phyloP scores from a whole-genome alignment of 2,329 filamentous ascomycete species.

The Penicillium oxalicum region DNA sequence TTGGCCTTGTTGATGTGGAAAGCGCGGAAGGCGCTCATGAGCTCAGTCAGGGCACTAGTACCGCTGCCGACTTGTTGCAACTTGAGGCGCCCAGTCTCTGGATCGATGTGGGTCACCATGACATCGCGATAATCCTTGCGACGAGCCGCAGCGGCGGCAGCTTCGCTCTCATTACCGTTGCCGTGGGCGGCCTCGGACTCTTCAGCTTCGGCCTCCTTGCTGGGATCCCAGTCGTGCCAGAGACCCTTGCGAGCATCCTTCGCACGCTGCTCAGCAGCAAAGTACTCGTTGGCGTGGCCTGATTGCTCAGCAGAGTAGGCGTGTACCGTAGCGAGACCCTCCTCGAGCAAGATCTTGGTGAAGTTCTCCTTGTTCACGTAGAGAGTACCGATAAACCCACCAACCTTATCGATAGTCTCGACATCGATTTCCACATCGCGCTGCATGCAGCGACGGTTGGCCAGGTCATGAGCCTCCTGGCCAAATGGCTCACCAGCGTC shows the following conservation, averaged over 20 bases:
- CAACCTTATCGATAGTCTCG: constrained; percentile 89
- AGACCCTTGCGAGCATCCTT: constrained; percentile 83
- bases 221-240: constrained; percentile 93
- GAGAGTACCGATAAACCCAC: constrained; percentile 91
- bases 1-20: constrained; percentile 86
- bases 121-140: constrained; percentile 93
- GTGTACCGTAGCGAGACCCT: constrained; percentile 87
- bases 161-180: constrained; percentile 49
- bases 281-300: constrained; percentile 79
- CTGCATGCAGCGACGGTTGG: constrained; percentile 81
- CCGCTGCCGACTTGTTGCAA: constrained; percentile 84
- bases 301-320: constrained; percentile 94
- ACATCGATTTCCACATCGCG: constrained; percentile 95
- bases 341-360: constrained; percentile 85
- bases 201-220: constrained; percentile 64
- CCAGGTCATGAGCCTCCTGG: constrained; percentile 88
- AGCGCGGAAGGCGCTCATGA: constrained; percentile 86
- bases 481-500: constrained; percentile 90
- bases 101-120: constrained; percentile 82
- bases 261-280: constrained; percentile 78
- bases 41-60: constrained; percentile 72
- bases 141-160: constrained; percentile 45
- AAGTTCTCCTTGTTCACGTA: constrained; percentile 95
- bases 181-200: constrained; percentile 43
- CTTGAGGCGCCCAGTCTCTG: constrained; percentile 71